Percentiles rank a stretch among this genome's conserved stretches.
Evolutionary conservation across 305 asterid genomes (phyloP).

Genomic region (Lippia alba): DNA sequence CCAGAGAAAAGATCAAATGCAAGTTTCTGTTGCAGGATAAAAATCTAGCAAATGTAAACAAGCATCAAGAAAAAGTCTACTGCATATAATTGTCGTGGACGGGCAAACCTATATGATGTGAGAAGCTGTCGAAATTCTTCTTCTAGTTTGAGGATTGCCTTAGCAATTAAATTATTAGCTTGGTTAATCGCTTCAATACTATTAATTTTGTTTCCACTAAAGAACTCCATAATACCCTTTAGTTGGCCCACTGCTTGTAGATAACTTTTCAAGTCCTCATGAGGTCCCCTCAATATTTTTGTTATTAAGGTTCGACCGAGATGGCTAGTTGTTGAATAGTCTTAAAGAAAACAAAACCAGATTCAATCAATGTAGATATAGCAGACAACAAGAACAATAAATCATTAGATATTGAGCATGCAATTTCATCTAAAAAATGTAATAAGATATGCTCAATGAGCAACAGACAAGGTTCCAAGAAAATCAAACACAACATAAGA

Average conservation of each 20-base stretch:
- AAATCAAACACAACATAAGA: too few relatives aligned
- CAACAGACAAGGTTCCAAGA: too few relatives aligned
- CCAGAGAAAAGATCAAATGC: neutral
- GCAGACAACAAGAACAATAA: too few relatives aligned
- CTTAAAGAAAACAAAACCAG: too few relatives aligned
- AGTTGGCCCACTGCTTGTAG: constrained; percentile 85
- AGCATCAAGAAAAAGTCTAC: neutral
- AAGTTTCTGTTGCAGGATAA: too few relatives aligned
- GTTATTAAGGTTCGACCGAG: constrained; percentile 23
- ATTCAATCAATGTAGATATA: too few relatives aligned
- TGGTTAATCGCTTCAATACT: constrained; percentile 72
- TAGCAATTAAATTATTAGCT: constrained; percentile 65
- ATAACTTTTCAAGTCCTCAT: constrained; percentile 90
- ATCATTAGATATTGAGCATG: too few relatives aligned
- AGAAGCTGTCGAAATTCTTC: constrained; percentile 89
- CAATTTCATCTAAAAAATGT: too few relatives aligned
- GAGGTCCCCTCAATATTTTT: constrained; percentile 89
- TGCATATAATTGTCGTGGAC: constrained; percentile 15
- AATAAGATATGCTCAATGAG: too few relatives aligned
- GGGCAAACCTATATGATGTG: constrained; percentile 66
- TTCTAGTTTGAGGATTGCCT: constrained; percentile 77
- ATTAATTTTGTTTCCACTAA: constrained; percentile 66
- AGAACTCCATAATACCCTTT: constrained; percentile 63
- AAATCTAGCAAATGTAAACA: too few relatives aligned
- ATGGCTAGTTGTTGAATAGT: too few relatives aligned